These are phyloP conservation scores for Citrus trifoliata DNA, from an alignment of 345 rosid species.

Conservation along the genomic window DNA sequence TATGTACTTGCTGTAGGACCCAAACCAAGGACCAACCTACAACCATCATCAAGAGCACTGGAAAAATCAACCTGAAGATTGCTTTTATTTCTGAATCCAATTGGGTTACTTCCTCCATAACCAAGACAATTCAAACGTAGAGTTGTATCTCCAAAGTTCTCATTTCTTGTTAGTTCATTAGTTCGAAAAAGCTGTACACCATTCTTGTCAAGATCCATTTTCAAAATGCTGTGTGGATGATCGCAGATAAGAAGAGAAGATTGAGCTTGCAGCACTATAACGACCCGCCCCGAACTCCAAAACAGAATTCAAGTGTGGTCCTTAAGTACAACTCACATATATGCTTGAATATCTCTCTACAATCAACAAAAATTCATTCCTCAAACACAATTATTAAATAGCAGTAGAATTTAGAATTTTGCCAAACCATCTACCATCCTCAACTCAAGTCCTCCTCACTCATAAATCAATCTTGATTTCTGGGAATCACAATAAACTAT, in stretches of 20 bases:
- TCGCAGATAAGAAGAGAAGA: neutral
- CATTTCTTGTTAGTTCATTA: conserved; percentile 40
- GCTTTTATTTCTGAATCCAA: conserved; percentile 30
- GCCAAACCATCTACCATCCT: too few relatives aligned
- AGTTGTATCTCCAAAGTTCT: conserved; percentile 63
- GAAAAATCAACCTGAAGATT: conserved; percentile 43
- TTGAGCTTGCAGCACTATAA: neutral
- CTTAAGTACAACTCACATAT: too few relatives aligned
- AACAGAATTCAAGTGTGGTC: too few relatives aligned
- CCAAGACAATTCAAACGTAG: conserved; percentile 60
- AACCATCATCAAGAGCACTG: conserved; percentile 60
- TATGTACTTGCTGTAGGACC: conserved; percentile 78
- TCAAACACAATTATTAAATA: too few relatives aligned
- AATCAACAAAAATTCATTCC: too few relatives aligned
- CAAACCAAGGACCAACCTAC: conserved; percentile 85
- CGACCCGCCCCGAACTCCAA: too few relatives aligned
- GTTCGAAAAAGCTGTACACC: conserved; percentile 31
- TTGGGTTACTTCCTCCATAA: conserved; percentile 42
- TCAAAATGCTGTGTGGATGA: conserved; percentile 14
- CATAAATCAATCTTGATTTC: too few relatives aligned
- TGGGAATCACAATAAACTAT: too few relatives aligned
- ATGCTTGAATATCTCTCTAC: too few relatives aligned
- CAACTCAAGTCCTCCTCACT: too few relatives aligned
- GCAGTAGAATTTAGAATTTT: too few relatives aligned
- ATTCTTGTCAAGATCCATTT: conserved; percentile 68